Evolutionary conservation across 1,284 basidiomycete species (phyloP).

Genomic region (Apiotrichum veenhuisii): DNA sequence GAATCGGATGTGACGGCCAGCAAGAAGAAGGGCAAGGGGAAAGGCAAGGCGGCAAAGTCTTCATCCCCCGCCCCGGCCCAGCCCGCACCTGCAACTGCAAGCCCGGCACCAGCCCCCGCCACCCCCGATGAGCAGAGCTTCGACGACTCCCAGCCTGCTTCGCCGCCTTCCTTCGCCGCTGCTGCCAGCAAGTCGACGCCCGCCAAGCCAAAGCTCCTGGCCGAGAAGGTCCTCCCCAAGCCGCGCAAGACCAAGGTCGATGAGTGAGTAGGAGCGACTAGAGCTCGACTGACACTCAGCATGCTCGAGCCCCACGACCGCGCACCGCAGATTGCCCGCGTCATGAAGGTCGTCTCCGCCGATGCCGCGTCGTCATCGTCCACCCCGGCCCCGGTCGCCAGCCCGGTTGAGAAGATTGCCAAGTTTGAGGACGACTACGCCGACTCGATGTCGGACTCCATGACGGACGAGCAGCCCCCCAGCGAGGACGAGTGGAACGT

Average conservation of each 20-base stretch:
- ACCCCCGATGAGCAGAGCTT: neutral
- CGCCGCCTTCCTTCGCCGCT: slow-evolving; percentile 12
- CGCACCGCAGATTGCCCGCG: slow-evolving; percentile 36
- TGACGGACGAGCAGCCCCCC: slow-evolving; percentile 5
- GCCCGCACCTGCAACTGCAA: neutral
- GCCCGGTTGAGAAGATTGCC: slow-evolving; percentile 5
- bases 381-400: neutral
- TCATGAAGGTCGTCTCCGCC: slow-evolving; percentile 35
- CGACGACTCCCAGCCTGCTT: neutral
- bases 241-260: slow-evolving; percentile 44
- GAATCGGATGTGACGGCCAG: slow-evolving; percentile 8
- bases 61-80: neutral
- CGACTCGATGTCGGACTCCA: slow-evolving; percentile 15
- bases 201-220: slow-evolving; percentile 37
- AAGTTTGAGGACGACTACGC: slow-evolving; percentile 30
- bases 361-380: neutral
- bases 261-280: slow-evolving; percentile 33
- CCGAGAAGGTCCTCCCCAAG: slow-evolving; percentile 43
- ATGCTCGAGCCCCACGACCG: slow-evolving; percentile 46
- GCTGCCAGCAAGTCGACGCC: neutral
- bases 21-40: slow-evolving; percentile 12
- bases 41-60: slow-evolving; percentile 2
- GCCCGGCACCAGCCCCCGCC: neutral
- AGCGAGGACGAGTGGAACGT: slow-evolving; percentile 41
- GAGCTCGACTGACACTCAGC: slow-evolving; percentile 21